phyloP scores from a whole-genome alignment of 1,284 basidiomycete species.

The Leccinum huronense region DNA sequence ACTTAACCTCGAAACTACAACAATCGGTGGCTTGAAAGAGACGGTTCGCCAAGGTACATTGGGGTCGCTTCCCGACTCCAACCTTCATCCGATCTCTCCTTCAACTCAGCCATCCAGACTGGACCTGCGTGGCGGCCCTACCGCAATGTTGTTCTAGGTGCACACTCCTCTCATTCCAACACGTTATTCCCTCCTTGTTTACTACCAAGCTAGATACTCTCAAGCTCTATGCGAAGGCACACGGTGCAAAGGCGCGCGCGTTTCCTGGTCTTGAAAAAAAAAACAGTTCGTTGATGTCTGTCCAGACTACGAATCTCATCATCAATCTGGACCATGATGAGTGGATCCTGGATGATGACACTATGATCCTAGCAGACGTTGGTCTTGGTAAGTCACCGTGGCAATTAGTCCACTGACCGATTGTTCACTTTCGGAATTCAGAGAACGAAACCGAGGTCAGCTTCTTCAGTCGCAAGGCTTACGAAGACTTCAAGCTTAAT shows the following conservation, averaged over 20 bases:
- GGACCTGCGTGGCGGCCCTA: slow-evolving; percentile 86
- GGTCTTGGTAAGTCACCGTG: slow-evolving; percentile 65
- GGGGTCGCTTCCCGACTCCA: slow-evolving; percentile 6
- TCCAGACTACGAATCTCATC: slow-evolving; percentile 88
- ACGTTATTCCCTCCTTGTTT: slow-evolving; percentile 4
- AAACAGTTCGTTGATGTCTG: not conserved
- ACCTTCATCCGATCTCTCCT: slow-evolving; percentile 15
- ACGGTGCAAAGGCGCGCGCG: slow-evolving; percentile 79
- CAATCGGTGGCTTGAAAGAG: slow-evolving; percentile 77
- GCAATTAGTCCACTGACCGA: not conserved
- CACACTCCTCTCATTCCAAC: slow-evolving; percentile 20
- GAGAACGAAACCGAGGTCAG: slow-evolving; percentile 95
- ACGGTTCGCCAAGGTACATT: slow-evolving; percentile 58
- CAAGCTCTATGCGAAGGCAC: slow-evolving; percentile 93
- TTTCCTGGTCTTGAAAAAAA: not conserved
- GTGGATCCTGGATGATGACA: slow-evolving; percentile 78
- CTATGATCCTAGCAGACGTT: slow-evolving; percentile 59
- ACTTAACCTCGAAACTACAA: slow-evolving; percentile 77
- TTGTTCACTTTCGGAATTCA: slow-evolving; percentile 36
- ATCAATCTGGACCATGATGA: slow-evolving; percentile 95
- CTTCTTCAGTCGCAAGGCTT: slow-evolving; percentile 78
- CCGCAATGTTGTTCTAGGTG: slow-evolving; percentile 67
- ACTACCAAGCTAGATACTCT: slow-evolving; percentile 68
- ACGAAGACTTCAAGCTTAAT: slow-evolving; percentile 77
- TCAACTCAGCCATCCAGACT: slow-evolving; percentile 60